A percentile compares a stretch with the other conserved stretches of the same genome.
Conservation (phyloP, 441 rosid genomes). For the Corymbia calophylla region DNA sequence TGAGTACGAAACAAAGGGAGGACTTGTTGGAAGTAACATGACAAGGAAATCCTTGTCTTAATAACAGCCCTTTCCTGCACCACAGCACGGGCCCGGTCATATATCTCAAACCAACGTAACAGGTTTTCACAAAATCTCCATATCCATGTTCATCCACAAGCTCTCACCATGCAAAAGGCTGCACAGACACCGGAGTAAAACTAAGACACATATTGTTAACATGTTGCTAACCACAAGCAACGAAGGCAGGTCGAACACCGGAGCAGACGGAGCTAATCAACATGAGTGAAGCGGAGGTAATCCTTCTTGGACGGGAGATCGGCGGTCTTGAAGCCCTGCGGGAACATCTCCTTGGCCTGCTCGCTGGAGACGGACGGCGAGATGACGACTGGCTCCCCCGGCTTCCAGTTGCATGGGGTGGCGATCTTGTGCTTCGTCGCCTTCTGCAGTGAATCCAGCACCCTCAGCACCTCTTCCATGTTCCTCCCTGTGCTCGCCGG, state of each 20-base stretch:
- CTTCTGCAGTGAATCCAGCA: constrained; percentile 49
- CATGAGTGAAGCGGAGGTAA: constrained; percentile 44
- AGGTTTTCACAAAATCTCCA: too few relatives aligned
- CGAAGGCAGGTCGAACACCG: neutral
- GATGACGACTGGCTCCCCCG: constrained; percentile 60
- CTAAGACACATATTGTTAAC: neutral
- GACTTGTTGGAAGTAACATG: neutral
- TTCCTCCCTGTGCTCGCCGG: constrained; percentile 69
- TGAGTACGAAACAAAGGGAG: too few relatives aligned
- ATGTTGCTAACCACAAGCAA: neutral
- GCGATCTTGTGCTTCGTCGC: constrained; percentile 50
- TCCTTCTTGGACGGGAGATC: constrained; percentile 59
- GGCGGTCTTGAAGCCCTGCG: constrained; percentile 44
- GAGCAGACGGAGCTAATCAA: neutral
- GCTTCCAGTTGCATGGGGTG: constrained; percentile 75
- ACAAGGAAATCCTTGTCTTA: neutral
- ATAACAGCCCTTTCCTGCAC: neutral
- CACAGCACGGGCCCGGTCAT: neutral
- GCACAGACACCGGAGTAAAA: neutral
- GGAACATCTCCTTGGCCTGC: constrained; percentile 58
- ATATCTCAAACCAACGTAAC: neutral
- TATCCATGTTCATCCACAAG: neutral
- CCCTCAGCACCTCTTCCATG: constrained; percentile 79
- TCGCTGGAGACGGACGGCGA: constrained; percentile 40
- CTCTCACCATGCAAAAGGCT: neutral